Evolutionary conservation across 1,284 basidiomycete species (phyloP).

Genomic region (Waitea zeae): DNA sequence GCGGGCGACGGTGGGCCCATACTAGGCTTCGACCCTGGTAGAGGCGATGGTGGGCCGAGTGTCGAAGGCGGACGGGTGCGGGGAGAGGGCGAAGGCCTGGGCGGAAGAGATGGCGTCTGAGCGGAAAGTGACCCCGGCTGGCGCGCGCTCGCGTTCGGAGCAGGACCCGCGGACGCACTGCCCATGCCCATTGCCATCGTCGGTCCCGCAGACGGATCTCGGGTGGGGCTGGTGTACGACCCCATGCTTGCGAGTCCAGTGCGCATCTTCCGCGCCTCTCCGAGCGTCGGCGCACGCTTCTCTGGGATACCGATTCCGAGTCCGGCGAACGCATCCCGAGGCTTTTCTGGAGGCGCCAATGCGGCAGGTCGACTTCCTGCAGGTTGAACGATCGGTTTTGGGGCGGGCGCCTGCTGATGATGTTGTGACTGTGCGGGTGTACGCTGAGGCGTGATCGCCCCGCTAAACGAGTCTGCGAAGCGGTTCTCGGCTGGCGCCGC

Average conservation of each 20-base stretch:
- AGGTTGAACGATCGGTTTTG: too few relatives aligned
- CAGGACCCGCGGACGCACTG: too few relatives aligned
- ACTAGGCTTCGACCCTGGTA: neutral
- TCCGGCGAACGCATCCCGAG: conserved; percentile 63
- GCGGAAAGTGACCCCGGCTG: conserved; percentile 4
- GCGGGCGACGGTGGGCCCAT: neutral
- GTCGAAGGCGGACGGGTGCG: neutral
- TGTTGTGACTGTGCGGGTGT: too few relatives aligned
- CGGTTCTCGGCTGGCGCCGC: too few relatives aligned
- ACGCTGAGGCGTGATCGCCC: too few relatives aligned
- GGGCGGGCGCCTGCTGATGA: too few relatives aligned
- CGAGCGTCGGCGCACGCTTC: conserved; percentile 41
- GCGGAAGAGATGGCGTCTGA: conserved; percentile 10
- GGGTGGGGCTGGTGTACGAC: conserved; percentile 10
- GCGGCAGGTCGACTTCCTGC: too few relatives aligned
- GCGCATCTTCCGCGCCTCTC: conserved; percentile 52
- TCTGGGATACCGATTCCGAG: conserved; percentile 32
- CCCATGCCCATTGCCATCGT: too few relatives aligned
- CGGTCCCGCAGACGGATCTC: neutral
- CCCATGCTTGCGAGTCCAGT: conserved; percentile 41
- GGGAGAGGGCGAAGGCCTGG: conserved; percentile 6
- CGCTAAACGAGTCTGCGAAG: too few relatives aligned
- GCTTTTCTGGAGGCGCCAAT: conserved; percentile 13
- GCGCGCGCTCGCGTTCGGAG: too few relatives aligned
- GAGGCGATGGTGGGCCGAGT: neutral